Base-by-base conservation (phyloP, 2,329 filamentous ascomycete species). In the Leptographium wingfieldii region DNA sequence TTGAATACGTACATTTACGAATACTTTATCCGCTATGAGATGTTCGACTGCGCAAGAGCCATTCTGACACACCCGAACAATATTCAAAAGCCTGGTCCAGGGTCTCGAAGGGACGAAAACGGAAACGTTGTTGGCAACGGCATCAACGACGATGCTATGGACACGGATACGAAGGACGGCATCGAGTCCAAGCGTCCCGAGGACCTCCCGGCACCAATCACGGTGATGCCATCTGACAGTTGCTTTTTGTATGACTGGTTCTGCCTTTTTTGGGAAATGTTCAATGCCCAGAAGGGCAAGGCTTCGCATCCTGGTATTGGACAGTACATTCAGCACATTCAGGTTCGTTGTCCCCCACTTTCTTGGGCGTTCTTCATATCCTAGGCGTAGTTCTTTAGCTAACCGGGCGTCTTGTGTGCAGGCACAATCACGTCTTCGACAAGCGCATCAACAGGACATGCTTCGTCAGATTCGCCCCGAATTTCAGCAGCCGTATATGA, bases 161-260 rank as follows among this genome's bases (percentile, higher is more conserved):
- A 92, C 67, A 86, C 84, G n/a, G 90, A 95, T 69, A 80, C 77
- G 63, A 94, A 94, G 74, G 87, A 92, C 65, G 86, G 87, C 64
- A 74, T 87, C 62, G 85, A 89, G 65, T 72, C 79, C 57, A 92
- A 92, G 70, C 80, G 87, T 52, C 88, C 89, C 0, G 82, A 86
- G 60, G 91, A 95, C 68, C 80, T 97, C 48, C 92, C 92, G 5
- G 79, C 82, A 7, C 86, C 90, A 14, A 84, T 84, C 63, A 77
- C 90, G 6, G 84, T 85, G 14, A 80, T 78, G 69, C 80, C 81
- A 56, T 78, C 80, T 59, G 87, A 87, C 67, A 88, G 82, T 63
- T 90, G 89, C 31, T 97, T 99, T 69, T 78, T 99, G n/a, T 87
- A 90, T 66, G 94, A 97, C 69, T 99, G 94, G 94, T 99, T 95